Conservation (phyloP, 331 rosid species). For the Saraca asoca region DNA sequence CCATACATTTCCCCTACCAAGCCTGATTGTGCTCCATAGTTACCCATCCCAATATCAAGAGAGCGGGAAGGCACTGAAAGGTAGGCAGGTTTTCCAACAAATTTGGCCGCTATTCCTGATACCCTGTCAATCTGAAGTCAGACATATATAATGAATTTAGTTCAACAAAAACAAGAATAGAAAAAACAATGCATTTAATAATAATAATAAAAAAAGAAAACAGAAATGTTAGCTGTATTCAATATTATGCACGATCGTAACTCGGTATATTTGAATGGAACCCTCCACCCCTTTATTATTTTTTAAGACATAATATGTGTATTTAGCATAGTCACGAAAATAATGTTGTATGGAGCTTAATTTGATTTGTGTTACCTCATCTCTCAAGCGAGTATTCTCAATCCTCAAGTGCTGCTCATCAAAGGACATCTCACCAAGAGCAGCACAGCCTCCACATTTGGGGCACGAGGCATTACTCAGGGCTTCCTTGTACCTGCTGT, state of each 20-base stretch:
- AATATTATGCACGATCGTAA: too few species aligned
- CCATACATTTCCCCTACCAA: constrained; percentile 79
- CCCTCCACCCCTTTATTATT: too few species aligned
- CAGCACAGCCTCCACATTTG: constrained; percentile 72
- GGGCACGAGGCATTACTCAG: constrained; percentile 67
- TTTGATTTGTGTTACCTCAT: too few species aligned
- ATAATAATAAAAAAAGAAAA: too few species aligned
- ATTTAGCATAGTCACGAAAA: too few species aligned
- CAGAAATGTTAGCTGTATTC: too few species aligned
- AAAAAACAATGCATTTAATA: background rate
- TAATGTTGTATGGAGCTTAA: too few species aligned
- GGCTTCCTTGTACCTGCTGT: constrained; percentile 73
- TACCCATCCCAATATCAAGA: constrained; percentile 52
- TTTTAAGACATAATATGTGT: too few species aligned
- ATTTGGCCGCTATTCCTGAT: constrained; percentile 62
- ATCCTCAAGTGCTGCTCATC: constrained; percentile 85
- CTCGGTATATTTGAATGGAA: too few species aligned
- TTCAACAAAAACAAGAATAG: background rate
- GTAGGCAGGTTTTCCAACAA: constrained; percentile 59
- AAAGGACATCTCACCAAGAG: constrained; percentile 82
- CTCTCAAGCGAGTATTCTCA: constrained; percentile 76
- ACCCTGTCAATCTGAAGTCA: constrained; percentile 65
- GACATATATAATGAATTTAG: background rate
- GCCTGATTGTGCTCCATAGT: constrained; percentile 57
- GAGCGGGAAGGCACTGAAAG: constrained; percentile 54